These are phyloP conservation scores for Carex sylvatica DNA, from an alignment of 202 grass and related monocot species.

Conservation along the genomic window DNA sequence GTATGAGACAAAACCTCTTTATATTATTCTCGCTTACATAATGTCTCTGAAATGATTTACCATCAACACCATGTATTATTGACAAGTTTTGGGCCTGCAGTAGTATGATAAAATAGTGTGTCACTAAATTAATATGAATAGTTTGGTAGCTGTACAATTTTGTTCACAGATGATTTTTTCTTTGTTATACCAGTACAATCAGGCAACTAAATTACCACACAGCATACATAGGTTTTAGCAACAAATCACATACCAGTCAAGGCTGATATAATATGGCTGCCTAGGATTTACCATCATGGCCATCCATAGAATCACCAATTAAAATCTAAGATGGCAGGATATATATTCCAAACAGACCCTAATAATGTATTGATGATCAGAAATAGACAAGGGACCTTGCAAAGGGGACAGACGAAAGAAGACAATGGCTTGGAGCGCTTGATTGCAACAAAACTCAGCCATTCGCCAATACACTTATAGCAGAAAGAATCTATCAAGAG, in stretches of 20 bases:
- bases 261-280: background rate
- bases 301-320: background rate
- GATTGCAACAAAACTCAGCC: slow-evolving; percentile 57
- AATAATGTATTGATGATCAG: background rate
- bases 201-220: background rate
- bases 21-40: slow-evolving; percentile 56
- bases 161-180: background rate
- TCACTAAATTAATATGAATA: background rate
- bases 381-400: slow-evolving; percentile 59
- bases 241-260: slow-evolving; percentile 4
- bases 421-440: slow-evolving; percentile 51
- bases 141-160: background rate
- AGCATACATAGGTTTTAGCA: background rate
- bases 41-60: slow-evolving; percentile 59
- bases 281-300: background rate
- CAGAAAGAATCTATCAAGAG: slow-evolving; percentile 74
- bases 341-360: background rate
- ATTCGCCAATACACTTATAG: slow-evolving; percentile 67
- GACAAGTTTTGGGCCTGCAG: slow-evolving; percentile 73
- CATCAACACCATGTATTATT: slow-evolving; percentile 72
- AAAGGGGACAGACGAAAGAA: slow-evolving; percentile 72
- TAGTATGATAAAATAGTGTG: slow-evolving; percentile 22
- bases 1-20: slow-evolving; percentile 46
- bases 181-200: background rate
- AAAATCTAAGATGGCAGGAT: background rate